Evolutionary conservation across 257 asterid genomes (phyloP).

Genomic region (Jasminum sambac): DNA sequence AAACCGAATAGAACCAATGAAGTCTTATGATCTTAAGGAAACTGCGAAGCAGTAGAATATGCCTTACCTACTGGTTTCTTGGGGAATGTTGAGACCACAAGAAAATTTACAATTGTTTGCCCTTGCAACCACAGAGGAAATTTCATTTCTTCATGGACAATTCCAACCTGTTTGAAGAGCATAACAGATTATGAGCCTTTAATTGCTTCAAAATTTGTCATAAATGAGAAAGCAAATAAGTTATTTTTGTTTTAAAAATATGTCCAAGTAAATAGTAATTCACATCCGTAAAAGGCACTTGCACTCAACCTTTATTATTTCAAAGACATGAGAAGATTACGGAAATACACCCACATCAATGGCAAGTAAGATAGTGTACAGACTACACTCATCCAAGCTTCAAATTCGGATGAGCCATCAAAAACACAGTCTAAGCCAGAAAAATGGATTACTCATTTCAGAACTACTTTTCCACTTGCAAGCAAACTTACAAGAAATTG

Average conservation of each 20-base stretch:
- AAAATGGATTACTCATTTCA: neutral
- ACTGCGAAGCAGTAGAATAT: constrained; percentile 22
- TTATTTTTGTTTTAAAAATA: neutral
- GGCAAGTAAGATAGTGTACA: neutral
- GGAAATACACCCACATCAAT: neutral
- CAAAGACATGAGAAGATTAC: neutral
- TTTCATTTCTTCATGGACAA: constrained; percentile 82
- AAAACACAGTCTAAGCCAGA: neutral
- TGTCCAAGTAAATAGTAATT: neutral
- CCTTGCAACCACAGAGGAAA: constrained; percentile 97
- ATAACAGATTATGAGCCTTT: constrained; percentile 11
- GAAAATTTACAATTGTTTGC: constrained; percentile 66
- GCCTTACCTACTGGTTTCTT: constrained; percentile 84
- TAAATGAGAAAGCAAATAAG: neutral
- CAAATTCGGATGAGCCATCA: neutral
- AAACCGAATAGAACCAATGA: neutral
- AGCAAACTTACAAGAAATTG: neutral
- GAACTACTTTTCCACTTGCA: neutral
- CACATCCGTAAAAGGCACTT: neutral
- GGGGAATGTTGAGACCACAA: constrained; percentile 77
- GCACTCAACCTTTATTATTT: neutral
- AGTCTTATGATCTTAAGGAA: constrained; percentile 12
- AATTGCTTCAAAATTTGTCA: constrained; percentile 4
- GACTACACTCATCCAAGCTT: no score
- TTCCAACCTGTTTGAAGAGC: constrained; percentile 67